A percentile compares a stretch with the other conserved stretches of the same genome.
phyloP scores from a whole-genome alignment of 2,329 filamentous ascomycete species.

The Colletotrichum melonis region DNA sequence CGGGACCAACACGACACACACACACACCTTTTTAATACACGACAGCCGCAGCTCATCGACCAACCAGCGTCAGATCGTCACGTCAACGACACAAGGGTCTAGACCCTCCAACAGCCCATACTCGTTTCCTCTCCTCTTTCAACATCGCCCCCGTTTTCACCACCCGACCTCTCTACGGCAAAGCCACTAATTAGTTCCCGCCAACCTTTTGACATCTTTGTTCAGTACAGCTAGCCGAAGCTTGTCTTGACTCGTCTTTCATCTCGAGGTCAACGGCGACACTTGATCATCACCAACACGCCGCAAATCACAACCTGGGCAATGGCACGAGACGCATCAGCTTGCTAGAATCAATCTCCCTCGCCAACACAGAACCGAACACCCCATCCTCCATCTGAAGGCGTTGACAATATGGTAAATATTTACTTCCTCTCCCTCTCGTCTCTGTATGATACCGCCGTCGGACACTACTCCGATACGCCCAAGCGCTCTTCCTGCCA shows the following conservation, averaged over 20 bases:
- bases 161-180: not conserved
- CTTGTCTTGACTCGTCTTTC: not conserved
- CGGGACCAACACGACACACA: constrained; percentile 17
- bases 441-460: not conserved
- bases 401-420: constrained; percentile 19
- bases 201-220: not conserved
- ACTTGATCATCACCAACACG: not conserved
- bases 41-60: constrained; percentile 5
- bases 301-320: constrained; percentile 8
- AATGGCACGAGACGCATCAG: constrained; percentile 16
- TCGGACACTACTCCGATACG: not conserved
- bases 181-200: not conserved
- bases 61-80: constrained; percentile 16
- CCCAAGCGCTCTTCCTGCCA: not conserved
- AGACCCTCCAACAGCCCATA: constrained; percentile 10
- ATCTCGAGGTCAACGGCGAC: not conserved
- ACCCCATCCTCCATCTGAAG: not conserved
- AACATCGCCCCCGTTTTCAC: not conserved
- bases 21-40: not conserved
- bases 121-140: not conserved
- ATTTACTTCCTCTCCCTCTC: not conserved
- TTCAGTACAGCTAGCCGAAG: not conserved
- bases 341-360: constrained; percentile 2
- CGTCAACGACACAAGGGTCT: constrained; percentile 6
- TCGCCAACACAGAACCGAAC: not conserved